A percentile compares a stretch with the other conserved stretches of the same genome.
Conservation (phyloP, 208 protist species). For the Trypanosoma mega region DNA sequence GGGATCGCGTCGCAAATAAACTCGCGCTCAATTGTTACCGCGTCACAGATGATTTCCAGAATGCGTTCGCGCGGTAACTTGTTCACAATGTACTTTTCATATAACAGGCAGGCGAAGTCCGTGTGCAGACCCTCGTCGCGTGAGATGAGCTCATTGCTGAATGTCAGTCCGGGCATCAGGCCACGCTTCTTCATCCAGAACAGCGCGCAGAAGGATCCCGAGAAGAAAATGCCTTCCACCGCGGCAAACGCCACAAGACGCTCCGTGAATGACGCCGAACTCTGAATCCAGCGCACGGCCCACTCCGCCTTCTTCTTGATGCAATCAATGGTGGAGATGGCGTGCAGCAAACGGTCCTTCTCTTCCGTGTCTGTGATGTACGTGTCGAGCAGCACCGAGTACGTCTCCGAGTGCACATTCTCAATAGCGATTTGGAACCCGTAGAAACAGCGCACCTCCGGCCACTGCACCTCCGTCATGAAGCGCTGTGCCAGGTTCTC, state of each 20-base stretch:
- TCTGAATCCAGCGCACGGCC: slow-evolving; percentile 93
- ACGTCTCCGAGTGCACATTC: slow-evolving; percentile 98
- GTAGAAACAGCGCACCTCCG: slow-evolving; percentile 98
- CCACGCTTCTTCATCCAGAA: slow-evolving; percentile 99
- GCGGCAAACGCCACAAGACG: slow-evolving; percentile 98
- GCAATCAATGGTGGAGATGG: slow-evolving; percentile 96
- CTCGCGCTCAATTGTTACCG: slow-evolving; percentile 96
- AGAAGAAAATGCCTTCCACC: slow-evolving; percentile 99
- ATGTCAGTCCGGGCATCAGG: slow-evolving; percentile 98
- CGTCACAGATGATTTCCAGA: slow-evolving; percentile 92
- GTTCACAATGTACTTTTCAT: slow-evolving; percentile 91
- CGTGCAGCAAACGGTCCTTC: slow-evolving; percentile 95
- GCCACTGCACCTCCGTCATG: slow-evolving; percentile 97
- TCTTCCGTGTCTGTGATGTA: slow-evolving; percentile 96
- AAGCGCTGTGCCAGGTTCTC: slow-evolving; percentile 98
- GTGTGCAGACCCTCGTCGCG: slow-evolving; percentile 99
- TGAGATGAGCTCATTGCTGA: slow-evolving; percentile 99
- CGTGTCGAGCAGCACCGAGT: slow-evolving; percentile 93
- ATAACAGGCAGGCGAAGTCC: slow-evolving; percentile 99
- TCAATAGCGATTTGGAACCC: slow-evolving; percentile 99
- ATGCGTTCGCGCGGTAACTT: slow-evolving; percentile 86
- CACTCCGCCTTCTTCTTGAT: slow-evolving; percentile 98
- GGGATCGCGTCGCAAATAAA: slow-evolving; percentile 98
- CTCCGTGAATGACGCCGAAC: slow-evolving; percentile 89
- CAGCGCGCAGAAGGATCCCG: slow-evolving; percentile 97